A percentile compares a stretch with the other conserved stretches of the same genome.
These are phyloP conservation scores for Kwoniella dejecticola DNA, from an alignment of 768 basidiomycete genomes.

Conservation along the genomic window DNA sequence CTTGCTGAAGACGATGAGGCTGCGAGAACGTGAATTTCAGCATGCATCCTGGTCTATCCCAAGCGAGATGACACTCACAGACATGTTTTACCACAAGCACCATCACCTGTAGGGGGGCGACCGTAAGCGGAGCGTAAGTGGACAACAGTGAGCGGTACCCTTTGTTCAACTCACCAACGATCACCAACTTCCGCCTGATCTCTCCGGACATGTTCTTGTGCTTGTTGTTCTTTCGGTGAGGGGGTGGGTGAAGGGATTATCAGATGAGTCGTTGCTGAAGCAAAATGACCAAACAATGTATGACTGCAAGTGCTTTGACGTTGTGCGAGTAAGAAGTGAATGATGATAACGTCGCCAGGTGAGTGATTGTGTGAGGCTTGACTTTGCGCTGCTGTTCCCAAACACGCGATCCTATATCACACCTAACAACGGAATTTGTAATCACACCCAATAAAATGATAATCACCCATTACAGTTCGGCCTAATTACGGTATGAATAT, in stretches of 20 bases:
- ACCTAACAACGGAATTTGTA: too few species aligned
- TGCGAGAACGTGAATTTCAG: slow-evolving; percentile 17
- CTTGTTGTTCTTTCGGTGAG: not conserved
- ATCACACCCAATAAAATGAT: too few species aligned
- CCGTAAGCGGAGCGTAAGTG: not conserved
- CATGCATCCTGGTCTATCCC: not conserved
- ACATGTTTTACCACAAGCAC: slow-evolving; percentile 86
- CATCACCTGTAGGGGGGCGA: slow-evolving; percentile 67
- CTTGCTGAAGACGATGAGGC: slow-evolving; percentile 50
- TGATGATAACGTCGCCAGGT: not conserved
- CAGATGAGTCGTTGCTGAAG: not conserved
- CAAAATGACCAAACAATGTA: not conserved
- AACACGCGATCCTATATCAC: too few species aligned
- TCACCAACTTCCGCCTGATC: slow-evolving; percentile 97
- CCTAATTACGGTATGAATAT: not conserved
- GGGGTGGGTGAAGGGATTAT: not conserved
- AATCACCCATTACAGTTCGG: too few species aligned
- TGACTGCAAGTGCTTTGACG: not conserved
- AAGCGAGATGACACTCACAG: slow-evolving; percentile 29
- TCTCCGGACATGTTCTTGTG: slow-evolving; percentile 71
- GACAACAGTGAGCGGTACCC: not conserved
- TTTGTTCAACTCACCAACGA: slow-evolving; percentile 67
- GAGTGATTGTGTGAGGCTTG: not conserved
- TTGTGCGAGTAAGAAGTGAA: not conserved
- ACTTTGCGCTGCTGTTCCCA: not conserved